phyloP scores from a whole-genome alignment of 2,329 filamentous ascomycete species.

The Amylocarpus encephaloides region DNA sequence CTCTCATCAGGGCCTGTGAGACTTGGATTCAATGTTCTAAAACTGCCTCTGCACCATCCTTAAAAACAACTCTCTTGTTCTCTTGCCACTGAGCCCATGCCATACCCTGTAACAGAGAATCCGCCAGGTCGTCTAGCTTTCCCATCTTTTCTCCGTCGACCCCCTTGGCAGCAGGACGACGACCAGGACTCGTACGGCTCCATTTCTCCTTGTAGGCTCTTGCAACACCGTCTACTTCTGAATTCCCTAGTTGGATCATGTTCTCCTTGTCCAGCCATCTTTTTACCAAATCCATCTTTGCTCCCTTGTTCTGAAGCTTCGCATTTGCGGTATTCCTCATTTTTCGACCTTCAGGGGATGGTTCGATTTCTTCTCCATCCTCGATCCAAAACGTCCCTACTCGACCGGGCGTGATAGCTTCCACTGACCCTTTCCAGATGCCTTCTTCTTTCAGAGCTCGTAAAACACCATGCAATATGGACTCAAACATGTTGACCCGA shows the following conservation, averaged over 20 bases:
- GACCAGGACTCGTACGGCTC: conserved; percentile 20
- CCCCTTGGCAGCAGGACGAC: conserved; percentile 24
- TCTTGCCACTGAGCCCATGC: conserved; percentile 72
- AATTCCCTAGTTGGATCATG: conserved; percentile 29
- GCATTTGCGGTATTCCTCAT: conserved; percentile 36
- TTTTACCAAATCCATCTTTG: conserved; percentile 58
- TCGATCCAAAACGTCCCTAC: conserved; percentile 51
- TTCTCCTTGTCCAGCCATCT: conserved; percentile 41
- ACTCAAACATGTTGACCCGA: conserved; percentile 74
- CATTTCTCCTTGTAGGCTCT: conserved; percentile 33
- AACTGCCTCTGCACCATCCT: conserved; percentile 29
- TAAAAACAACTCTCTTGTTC: conserved; percentile 39
- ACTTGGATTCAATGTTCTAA: conserved; percentile 13
- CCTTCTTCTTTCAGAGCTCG: conserved; percentile 45
- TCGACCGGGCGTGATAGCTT: conserved; percentile 46
- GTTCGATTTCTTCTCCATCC: conserved; percentile 20
- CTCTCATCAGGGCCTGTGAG: not conserved
- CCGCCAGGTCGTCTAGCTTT: conserved; percentile 79
- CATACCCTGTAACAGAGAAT: conserved; percentile 71
- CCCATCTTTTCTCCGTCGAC: conserved; percentile 28
- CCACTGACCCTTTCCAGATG: conserved; percentile 38
- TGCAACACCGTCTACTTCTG: conserved; percentile 33
- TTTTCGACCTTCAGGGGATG: conserved; percentile 24
- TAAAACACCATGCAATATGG: conserved; percentile 70
- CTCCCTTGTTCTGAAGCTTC: conserved; percentile 43